Conservation (phyloP, 768 basidiomycete genomes). For the Gymnopilus dilepis region DNA sequence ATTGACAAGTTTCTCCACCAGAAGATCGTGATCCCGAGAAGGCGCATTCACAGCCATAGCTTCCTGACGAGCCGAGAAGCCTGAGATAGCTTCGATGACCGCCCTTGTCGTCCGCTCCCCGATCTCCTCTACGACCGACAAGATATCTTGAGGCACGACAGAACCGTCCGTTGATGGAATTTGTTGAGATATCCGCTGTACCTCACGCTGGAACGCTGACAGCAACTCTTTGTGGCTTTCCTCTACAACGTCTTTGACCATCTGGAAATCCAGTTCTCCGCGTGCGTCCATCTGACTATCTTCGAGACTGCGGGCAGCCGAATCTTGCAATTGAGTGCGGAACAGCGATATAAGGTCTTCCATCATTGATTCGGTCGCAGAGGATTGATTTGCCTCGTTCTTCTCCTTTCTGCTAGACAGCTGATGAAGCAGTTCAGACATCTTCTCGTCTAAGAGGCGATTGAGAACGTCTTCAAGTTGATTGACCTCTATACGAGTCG, state of each 20-base stretch:
- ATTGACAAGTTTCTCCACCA: constrained; percentile 64
- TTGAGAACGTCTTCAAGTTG: constrained; percentile 66
- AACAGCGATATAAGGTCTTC: constrained; percentile 70
- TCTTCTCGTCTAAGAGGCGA: constrained; percentile 71
- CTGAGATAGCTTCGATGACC: constrained; percentile 64
- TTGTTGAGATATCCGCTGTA: constrained; percentile 55
- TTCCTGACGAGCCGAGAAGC: constrained; percentile 61
- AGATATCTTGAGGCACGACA: constrained; percentile 37
- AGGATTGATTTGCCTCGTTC: constrained; percentile 35
- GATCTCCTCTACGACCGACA: constrained; percentile 61
- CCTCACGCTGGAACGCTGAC: constrained; percentile 60
- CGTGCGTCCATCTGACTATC: constrained; percentile 73
- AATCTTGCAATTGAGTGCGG: constrained; percentile 69
- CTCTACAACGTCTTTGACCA: constrained; percentile 72
- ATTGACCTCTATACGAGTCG: constrained; percentile 62
- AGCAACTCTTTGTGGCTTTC: constrained; percentile 69
- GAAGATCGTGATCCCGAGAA: constrained; percentile 58
- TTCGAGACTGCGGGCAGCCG: constrained; percentile 59
- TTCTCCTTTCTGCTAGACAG: constrained; percentile 33
- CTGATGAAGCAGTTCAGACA: constrained; percentile 54
- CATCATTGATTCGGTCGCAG: constrained; percentile 65
- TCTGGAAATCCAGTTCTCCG: constrained; percentile 79
- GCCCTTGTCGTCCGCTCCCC: constrained; percentile 61
- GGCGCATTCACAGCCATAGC: constrained; percentile 50
- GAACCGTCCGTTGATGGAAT: constrained; percentile 33